Base-by-base conservation (phyloP, 192 early-diverging fungal species). In the Blastocladiella britannica region DNA sequence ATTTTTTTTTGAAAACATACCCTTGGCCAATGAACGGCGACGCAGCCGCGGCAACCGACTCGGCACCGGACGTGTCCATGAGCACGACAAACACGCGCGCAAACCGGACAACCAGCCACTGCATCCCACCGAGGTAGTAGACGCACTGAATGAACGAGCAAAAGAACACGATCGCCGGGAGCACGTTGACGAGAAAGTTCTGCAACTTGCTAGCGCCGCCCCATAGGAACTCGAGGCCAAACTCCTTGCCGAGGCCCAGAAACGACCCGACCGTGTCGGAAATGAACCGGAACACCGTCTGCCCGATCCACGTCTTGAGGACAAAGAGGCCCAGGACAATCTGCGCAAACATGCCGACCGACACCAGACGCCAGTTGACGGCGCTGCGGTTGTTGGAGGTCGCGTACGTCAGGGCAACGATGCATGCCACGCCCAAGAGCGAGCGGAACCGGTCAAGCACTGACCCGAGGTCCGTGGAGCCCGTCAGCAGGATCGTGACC, bases 111-210 rank as follows among this genome's bases (percentile, higher is more conserved):
- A 93, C 76, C 59, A 86, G 43, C 78, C 84, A 86, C 67, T 90
- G 89, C 65, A 89, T 79, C 20, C 76, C 74, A 56, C 86, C 85
- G 61, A 83, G 68, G 69, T 88, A 89, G 73, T 85, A 87, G 57
- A 89, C 65, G 55, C 85, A 77, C 52, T 86, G 81, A 55, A 93
- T 84, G 55, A 87, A 79, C 29, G 88, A 71, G 51, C 85, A 82
- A 67, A 93, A 93, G 72, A 90, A 90, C 62, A 93, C 75, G 52
- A 90, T 74, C 27, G 88, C 84, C 23, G 89, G 87, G 55, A 93
- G 76, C 52, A 89, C 83, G 6, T 68, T 57, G 52, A 83, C 62
- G 56, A 77, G 82, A 64, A 93, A 87, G 12, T 73, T 62, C 28
- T 27, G 23, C 5, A 61, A 57, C 15, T 73, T 63, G 0, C 61